Base-by-base conservation (phyloP, 352 stramenopile species). In the Phytophthora pisi region DNA sequence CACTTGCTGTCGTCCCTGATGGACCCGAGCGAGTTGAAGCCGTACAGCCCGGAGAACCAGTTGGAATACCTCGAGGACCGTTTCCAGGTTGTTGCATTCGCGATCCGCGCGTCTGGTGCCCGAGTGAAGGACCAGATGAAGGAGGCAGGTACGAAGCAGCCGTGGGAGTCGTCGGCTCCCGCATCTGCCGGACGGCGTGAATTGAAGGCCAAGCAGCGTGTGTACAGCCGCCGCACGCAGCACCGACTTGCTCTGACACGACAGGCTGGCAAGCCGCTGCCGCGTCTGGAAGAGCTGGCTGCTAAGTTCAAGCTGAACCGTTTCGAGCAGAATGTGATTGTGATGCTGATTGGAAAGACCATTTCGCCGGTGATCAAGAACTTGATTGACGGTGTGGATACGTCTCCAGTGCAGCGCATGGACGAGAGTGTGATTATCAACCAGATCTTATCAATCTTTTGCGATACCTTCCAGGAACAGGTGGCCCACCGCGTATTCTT, bases 391-490 rank as follows among this genome's bases (percentile, higher is more conserved):
- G 84, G 86, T 23, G 85, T 95, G 47, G 87, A 95, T 67, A 93
- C 74, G 51, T 92, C 86, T 38, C 85, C 85, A 0, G 89, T 95
- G 47, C 89, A 95, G 74, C 85, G 87, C 51, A 93, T 96, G 85
- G 89, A 97, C 57, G 88, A 96, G 64, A 93, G 84, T 62, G 91
- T 95, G 64, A 95, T 93, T 56, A 93, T 97, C 71, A 95, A 95
- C 71, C 86, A 95, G 68, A 90, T 95, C 53, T 57, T 97, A 45
- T 91, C 82, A 36, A 84, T 97, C 20, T 95, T 97, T 40, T 97
- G 89, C 51, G 87, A 97, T 57, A 93, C 84, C 8, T 97, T 97
- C 62, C 83, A 94, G 61, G 86, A 94, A 46, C 89, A 97, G 66
- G 87, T 97, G 23, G 84, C 84, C 10, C 86, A 96, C 57, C 86